phyloP scores from a whole-genome alignment of 1,284 basidiomycete species.

The Leccinum solheimii region DNA sequence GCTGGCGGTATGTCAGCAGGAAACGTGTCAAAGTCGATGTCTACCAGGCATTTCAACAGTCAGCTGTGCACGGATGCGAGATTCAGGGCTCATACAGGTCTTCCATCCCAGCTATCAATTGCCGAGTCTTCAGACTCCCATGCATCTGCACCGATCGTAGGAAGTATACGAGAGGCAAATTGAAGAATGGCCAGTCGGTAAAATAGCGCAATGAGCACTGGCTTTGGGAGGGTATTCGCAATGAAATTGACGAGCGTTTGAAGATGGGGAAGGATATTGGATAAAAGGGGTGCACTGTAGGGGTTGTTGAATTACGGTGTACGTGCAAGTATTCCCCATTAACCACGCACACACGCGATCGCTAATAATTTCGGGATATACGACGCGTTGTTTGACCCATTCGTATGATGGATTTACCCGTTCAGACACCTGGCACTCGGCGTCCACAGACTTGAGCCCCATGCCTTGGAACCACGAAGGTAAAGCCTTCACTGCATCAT shows the following conservation, averaged over 20 bases:
- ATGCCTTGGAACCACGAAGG: too few relatives aligned
- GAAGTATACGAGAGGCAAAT: conserved; percentile 80
- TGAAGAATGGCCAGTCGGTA: conserved; percentile 87
- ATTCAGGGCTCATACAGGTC: conserved; percentile 55
- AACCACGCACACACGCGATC: too few relatives aligned
- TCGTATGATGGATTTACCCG: too few relatives aligned
- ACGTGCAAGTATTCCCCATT: not conserved
- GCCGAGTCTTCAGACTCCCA: conserved; percentile 71
- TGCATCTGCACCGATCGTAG: conserved; percentile 77
- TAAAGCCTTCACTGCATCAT: too few relatives aligned
- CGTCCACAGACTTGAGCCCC: too few relatives aligned
- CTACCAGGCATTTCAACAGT: conserved; percentile 39
- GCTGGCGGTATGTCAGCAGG: conserved; percentile 77
- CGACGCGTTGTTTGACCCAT: too few relatives aligned
- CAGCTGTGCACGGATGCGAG: not conserved
- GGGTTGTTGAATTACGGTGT: conserved; percentile 3
- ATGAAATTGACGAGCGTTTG: conserved; percentile 77
- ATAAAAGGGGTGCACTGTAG: conserved; percentile 65
- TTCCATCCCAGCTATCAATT: conserved; percentile 65
- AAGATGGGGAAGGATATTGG: conserved; percentile 77
- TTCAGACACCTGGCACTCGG: too few relatives aligned
- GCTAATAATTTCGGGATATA: too few relatives aligned
- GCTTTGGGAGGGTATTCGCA: conserved; percentile 80
- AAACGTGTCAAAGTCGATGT: conserved; percentile 72
- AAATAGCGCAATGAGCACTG: conserved; percentile 78